A percentile compares a stretch with the other conserved stretches of the same genome.
Conservation (phyloP, 306 rosid genomes). For the Adenanthera pavonina region DNA sequence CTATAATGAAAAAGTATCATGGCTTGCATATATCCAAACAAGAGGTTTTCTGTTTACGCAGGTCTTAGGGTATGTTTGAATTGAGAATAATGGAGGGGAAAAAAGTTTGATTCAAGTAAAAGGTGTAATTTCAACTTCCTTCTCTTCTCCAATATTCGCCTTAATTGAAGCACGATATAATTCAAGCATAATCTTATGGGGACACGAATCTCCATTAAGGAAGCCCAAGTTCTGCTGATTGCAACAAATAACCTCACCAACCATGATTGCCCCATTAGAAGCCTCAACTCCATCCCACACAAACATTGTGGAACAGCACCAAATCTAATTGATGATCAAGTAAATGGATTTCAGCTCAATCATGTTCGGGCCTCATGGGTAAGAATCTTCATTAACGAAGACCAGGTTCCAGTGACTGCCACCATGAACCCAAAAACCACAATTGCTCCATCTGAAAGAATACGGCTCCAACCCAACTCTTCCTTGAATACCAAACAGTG, state of each 20-base stretch:
- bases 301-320: not conserved
- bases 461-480: slow-evolving; percentile 62
- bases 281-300: slow-evolving; percentile 6
- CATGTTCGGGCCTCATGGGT: slow-evolving; percentile 57
- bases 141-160: not conserved
- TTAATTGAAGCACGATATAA: no score
- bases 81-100: no score
- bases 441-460: slow-evolving; percentile 50
- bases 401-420: slow-evolving; percentile 60
- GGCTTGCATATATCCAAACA: slow-evolving; percentile 14
- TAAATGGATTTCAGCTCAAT: slow-evolving; percentile 2
- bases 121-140: not conserved
- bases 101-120: no score
- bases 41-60: slow-evolving; percentile 11
- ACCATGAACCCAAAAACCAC: slow-evolving; percentile 55
- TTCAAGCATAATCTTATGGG: no score
- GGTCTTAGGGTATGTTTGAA: not conserved
- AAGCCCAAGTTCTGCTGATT: not conserved
- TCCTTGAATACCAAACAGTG: slow-evolving; percentile 66
- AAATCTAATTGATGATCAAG: not conserved
- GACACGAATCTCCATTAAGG: no score
- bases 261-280: slow-evolving; percentile 3
- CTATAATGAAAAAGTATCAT: not conserved
- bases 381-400: slow-evolving; percentile 54
- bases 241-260: not conserved